A percentile compares a stretch with the other conserved stretches of the same genome.
These are phyloP conservation scores for Oxytropis ochrocephala DNA, from an alignment of 306 rosid genomes.

Conservation along the genomic window DNA sequence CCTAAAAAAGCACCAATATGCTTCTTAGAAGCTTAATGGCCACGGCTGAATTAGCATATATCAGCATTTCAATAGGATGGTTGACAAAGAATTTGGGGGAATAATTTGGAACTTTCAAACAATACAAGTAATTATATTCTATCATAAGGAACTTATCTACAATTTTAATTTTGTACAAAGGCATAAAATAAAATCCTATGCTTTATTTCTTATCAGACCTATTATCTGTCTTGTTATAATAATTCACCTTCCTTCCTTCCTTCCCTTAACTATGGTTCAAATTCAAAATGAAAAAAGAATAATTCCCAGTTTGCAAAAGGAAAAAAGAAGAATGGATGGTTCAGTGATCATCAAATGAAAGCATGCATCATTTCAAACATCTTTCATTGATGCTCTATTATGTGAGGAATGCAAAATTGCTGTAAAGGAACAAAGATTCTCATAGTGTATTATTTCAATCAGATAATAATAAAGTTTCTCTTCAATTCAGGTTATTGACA, in stretches of 20 bases:
- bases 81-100: constrained; percentile 2
- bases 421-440: constrained; percentile 6
- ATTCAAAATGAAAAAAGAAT: constrained; percentile 9
- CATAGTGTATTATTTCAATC: background rate
- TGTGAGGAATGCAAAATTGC: constrained; percentile 2
- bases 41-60: constrained; percentile 21
- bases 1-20: background rate
- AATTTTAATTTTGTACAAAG: background rate
- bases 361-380: background rate
- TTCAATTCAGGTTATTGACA: background rate
- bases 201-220: constrained; percentile 20
- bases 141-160: constrained; percentile 1
- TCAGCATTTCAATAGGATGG: constrained; percentile 23
- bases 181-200: constrained; percentile 20
- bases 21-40: constrained; percentile 8
- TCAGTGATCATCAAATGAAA: constrained; percentile 8
- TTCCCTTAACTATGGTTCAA: background rate
- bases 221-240: background rate
- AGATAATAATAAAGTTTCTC: constrained; percentile 3
- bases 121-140: background rate
- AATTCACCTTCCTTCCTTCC: background rate
- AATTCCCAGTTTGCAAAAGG: background rate
- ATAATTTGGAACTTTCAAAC: constrained; percentile 4
- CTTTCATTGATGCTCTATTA: constrained; percentile 8
- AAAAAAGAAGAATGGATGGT: background rate